A percentile compares a stretch with the other conserved stretches of the same genome.
Conservation (phyloP, 352 stramenopile genomes). For the Pythium aristosporum region DNA sequence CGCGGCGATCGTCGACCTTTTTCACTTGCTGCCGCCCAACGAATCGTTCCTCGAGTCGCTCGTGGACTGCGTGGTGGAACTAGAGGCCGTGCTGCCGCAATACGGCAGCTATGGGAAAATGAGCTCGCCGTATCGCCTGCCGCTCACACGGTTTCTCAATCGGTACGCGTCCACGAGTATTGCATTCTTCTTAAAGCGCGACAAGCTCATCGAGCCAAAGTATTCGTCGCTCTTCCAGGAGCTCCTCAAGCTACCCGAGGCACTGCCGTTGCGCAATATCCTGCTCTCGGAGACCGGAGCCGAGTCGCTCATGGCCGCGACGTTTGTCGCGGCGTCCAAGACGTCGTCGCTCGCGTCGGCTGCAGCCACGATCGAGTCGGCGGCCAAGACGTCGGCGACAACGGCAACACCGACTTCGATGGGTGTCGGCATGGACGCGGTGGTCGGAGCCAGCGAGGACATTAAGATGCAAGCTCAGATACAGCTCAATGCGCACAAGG, state of each 20-base stretch:
- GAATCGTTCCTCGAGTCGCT: constrained; percentile 95
- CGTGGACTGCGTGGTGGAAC: constrained; percentile 93
- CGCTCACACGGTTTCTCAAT: constrained; percentile 93
- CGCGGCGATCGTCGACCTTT: constrained; percentile 95
- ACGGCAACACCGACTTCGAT: not conserved
- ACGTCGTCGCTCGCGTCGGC: constrained; percentile 35
- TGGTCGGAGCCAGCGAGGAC: constrained; percentile 43
- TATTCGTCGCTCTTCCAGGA: constrained; percentile 95
- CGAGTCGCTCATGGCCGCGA: constrained; percentile 90
- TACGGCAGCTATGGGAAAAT: constrained; percentile 90
- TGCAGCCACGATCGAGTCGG: constrained; percentile 8
- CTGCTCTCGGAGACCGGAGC: constrained; percentile 87
- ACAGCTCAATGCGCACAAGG: constrained; percentile 83
- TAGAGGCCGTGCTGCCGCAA: constrained; percentile 90
- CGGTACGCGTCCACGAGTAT: constrained; percentile 85
- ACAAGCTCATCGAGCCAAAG: constrained; percentile 78
- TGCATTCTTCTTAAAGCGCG: constrained; percentile 87
- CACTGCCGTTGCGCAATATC: constrained; percentile 82
- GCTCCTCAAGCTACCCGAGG: constrained; percentile 91
- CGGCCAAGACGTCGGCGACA: constrained; percentile 28
- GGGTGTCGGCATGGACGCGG: constrained; percentile 2
- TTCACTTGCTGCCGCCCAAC: constrained; percentile 94
- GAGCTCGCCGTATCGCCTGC: constrained; percentile 90
- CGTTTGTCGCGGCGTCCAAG: constrained; percentile 85
- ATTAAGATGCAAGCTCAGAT: constrained; percentile 85